Evolutionary conservation across 1,139 yeast species (phyloP), one percentile per base, ranked within the genome.

Genomic region (Kazachstania sp.): DNA sequence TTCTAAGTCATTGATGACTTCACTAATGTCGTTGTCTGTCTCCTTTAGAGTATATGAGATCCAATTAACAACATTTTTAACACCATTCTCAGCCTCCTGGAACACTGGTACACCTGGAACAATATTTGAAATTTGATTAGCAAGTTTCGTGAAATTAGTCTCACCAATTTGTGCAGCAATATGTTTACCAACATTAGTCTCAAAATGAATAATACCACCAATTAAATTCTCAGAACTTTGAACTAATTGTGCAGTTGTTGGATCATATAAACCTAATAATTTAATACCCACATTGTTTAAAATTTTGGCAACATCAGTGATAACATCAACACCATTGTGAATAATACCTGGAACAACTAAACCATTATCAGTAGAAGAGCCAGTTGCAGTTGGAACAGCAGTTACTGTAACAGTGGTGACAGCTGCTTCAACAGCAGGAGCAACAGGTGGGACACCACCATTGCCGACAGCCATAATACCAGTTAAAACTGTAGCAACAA

Each of bases 391-490:
- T 26, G 31, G 11, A 29, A n/a, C 31, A 29, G 41, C 30, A 9
- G 16, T 29, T 9, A 16, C n/a, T 4, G 41, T 23, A 5, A 38
- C 41, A 7, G 41, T 38, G 13, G 41, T 38, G n/a, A 38, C 31
- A 26, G 41, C 23, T 9, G 19, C 16, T 15, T 29, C 15, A 29
- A 16, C 41, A 7, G 29, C 31, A 19, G 36, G 36, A 15, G 16
- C 7, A 32, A n/a, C 15, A 13, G 39, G 39, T 19, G 39, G 39
- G n/a, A 20, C 15, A 26, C 41, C 38, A 36, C 19, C 31, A 8
- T 38, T 38, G 9, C 41, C 41, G n/a, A 38, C 12, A 3, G 41
- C 41, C 32, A 26, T 23, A 15, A 38, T 38, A 38, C 41, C 41
- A 26, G 41, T 38, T 28, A 38, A 18, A 2, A 38, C 30, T 12